phyloP scores from a whole-genome alignment of 148 eudicot species.

The Rhododendron mucronatum region DNA sequence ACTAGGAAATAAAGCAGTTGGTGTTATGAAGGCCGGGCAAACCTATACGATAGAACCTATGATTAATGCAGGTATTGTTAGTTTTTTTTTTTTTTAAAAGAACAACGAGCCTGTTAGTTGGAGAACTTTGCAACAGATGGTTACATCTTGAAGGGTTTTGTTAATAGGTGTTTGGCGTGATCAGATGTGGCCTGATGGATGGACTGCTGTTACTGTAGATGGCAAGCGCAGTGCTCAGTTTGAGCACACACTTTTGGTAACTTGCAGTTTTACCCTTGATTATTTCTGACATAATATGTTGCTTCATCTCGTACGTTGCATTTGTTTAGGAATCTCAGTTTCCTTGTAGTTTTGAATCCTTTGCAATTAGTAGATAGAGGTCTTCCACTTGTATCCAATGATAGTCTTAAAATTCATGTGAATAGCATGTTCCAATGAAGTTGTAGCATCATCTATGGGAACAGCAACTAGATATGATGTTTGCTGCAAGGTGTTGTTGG shows the following conservation, averaged over 20 bases:
- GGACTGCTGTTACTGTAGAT: conserved; percentile 96
- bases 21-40: conserved; percentile 98
- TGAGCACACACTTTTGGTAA: conserved; percentile 92
- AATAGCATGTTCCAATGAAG: background rate
- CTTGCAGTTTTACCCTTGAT: background rate
- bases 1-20: conserved; percentile 97
- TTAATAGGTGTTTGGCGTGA: conserved; percentile 90
- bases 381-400: background rate
- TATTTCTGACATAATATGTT: background rate
- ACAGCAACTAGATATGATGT: background rate
- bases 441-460: background rate
- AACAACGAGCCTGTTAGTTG: background rate
- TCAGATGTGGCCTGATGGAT: conserved; percentile 99
- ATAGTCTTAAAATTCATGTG: background rate
- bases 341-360: background rate
- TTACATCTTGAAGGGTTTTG: conserved; percentile 10
- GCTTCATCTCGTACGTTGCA: background rate
- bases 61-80: conserved; percentile 74
- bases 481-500: background rate
- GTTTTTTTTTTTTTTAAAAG: no score
- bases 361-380: background rate
- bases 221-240: conserved; percentile 99
- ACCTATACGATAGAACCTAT: conserved; percentile 94
- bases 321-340: background rate
- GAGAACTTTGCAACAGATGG: background rate